Conservation (phyloP, 805 yeast species). For the Saccharomyces jurei region DNA sequence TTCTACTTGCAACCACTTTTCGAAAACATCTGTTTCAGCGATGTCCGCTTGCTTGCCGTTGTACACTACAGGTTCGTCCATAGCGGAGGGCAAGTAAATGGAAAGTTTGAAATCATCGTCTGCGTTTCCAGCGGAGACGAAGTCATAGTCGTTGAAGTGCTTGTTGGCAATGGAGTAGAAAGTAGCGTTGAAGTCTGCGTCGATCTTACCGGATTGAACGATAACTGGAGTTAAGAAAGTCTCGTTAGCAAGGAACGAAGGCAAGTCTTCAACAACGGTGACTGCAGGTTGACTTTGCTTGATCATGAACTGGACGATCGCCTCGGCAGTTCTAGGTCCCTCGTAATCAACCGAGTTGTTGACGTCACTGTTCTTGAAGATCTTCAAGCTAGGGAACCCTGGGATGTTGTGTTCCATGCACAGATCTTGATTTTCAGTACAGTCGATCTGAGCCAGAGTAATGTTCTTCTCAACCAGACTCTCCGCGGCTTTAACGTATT, state of each 20-base stretch:
- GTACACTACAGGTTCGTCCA: conserved; percentile 26
- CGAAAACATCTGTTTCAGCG: conserved; percentile 40
- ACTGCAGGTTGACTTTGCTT: conserved; percentile 79
- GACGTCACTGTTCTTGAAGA: conserved; percentile 48
- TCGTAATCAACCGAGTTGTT: conserved; percentile 50
- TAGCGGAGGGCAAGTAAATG: conserved; percentile 26
- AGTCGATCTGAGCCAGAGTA: conserved; percentile 75
- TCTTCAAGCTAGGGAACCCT: conserved; percentile 82
- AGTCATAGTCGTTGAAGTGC: conserved; percentile 56
- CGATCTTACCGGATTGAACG: conserved; percentile 41
- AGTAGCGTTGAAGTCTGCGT: conserved; percentile 41
- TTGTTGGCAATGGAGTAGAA: conserved; percentile 53
- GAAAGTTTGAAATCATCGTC: conserved; percentile 31
- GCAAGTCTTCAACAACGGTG: conserved; percentile 42
- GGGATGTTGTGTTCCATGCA: conserved; percentile 60
- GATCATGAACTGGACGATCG: conserved; percentile 71
- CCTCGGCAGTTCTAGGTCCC: conserved; percentile 77
- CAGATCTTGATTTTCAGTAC: conserved; percentile 68
- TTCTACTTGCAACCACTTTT: conserved; percentile 31
- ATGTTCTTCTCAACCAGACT: conserved; percentile 50
- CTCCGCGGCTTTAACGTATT: conserved; percentile 70
- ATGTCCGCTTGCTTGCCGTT: conserved; percentile 18
- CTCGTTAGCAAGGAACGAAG: conserved; percentile 34
- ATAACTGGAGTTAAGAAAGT: conserved; percentile 40
- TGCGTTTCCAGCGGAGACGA: conserved; percentile 39